Base-by-base conservation (phyloP, 2,329 filamentous ascomycete genomes). In the Chaetomium sp. region DNA sequence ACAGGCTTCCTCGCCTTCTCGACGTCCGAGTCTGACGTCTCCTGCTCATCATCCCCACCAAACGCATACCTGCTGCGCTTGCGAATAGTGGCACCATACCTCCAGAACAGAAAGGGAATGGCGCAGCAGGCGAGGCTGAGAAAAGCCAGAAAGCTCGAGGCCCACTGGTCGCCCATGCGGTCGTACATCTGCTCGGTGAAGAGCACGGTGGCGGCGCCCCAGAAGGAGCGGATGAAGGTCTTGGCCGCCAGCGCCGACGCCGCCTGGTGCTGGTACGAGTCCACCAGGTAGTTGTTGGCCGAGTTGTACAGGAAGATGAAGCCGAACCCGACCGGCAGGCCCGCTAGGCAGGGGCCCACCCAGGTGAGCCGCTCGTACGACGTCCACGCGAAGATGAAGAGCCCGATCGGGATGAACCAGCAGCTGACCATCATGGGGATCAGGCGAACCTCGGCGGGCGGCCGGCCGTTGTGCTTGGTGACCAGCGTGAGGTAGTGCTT, bases 241-340 rank as follows among this genome's bases (percentile, higher is more conserved):
- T 94, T 94, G 47, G 91, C 90, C 0, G 91, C 91, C 3, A 94
- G 83, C 0, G 90, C 91, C 0, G 89, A 92, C 1, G 92, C 91
- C 0, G 92, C 92, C 76, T 93, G 90, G 77, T 85, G 82, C 76
- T 85, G 83, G 78, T 86, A 86, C 19, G 82, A 83, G 75, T 86
- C 84, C 74, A 86, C 84, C 31, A 90, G 83, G 78, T 91, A 91
- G 79, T 90, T 90, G 77, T 90, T 91, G 71, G 88, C 87, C 10
- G 89, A 83, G 79, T 93, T 93, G 81, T 93, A 93, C 27, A 93
- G 80, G 80, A 93, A 92, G 76, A 93, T 92, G 79, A 93, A 92
- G 65, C 90, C 90, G 72, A 93, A 92, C 12, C 90, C 90, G 60
- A 93, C 87, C 13, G 86, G 85, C 74, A 87, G 84, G 38, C 90